Base-by-base conservation (phyloP, 805 yeast species). In the Debaryomyces hansenii region DNA sequence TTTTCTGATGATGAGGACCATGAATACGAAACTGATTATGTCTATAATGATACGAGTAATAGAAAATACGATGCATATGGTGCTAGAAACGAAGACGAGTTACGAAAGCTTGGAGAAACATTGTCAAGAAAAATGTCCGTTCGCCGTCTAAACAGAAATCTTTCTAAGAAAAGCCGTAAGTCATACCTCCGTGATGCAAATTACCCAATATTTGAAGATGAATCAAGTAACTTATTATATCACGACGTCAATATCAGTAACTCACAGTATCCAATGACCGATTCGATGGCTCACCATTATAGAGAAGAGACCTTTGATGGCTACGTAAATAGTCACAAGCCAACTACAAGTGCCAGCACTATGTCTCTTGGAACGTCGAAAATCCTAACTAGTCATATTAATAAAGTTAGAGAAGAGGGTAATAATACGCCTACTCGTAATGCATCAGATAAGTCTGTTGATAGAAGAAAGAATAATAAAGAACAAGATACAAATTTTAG, bases 71-170 rank as follows among this genome's bases (percentile, higher is more conserved):
- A 40, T 32, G 35, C 15, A 14, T 18, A 37, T n/a, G 34, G 40
- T 31, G 48, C 53, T 29, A 47, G 53, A n/a, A 56, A 58, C 16
- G 62, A 60, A 47, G 63, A 59, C 27, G 72, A 66, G 50, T 58
- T 72, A 33, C 52, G 69, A 31, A 61, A 57, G 39, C 55, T 72
- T 40, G 75, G 77, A 2, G 68, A 65, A 42, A 59, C 68, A 27
- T 55, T 72, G 40, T 60, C 74, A 1, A 56, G 61, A 39, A 67
- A 64, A 29, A 47, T 64, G 4, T 62, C 75, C 4, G 70, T 67
- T 4, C 58, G 74, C 32, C 63, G 53, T 36, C 44, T 58, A 20
- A 53, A 54, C 27, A 37, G 46, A 31, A 52, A 41, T 18, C 41
- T 40, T n/a, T 27, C 51, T n/a, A 48, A 37, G 39, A 45, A 20